These are phyloP conservation scores for Globisporangium spinosum DNA, from an alignment of 352 stramenopile genomes.

Conservation along the genomic window DNA sequence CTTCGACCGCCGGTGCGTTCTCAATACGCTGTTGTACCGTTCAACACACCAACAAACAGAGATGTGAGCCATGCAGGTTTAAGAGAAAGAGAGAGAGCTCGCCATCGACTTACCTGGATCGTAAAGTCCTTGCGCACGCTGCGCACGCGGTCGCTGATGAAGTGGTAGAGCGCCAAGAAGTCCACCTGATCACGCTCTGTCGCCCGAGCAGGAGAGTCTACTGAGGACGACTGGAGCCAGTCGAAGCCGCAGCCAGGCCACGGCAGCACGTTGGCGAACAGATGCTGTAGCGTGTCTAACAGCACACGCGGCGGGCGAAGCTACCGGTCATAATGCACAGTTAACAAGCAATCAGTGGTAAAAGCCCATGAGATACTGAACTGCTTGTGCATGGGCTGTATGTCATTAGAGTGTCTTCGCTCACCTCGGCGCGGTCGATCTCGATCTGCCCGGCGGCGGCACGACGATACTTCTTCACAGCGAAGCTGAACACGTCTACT, in stretches of 20 bases:
- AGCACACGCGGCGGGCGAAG: conserved; percentile 38
- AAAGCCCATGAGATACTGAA: not conserved
- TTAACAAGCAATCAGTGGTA: not conserved
- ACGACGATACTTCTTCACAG: conserved; percentile 58
- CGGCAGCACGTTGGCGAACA: conserved; percentile 37
- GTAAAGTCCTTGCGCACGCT: conserved; percentile 73
- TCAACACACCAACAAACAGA: not conserved
- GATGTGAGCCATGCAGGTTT: not conserved
- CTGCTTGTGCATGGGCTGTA: too few species aligned
- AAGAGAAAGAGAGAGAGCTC: not conserved
- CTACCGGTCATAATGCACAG: not conserved
- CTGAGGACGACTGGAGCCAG: conserved; percentile 1
- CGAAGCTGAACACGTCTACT: conserved; percentile 15
- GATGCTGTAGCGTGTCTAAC: conserved; percentile 35
- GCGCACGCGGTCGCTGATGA: conserved; percentile 63
- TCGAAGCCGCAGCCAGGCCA: conserved; percentile 35
- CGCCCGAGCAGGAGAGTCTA: not conserved
- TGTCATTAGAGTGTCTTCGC: too few species aligned
- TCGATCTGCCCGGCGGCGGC: conserved; percentile 38
- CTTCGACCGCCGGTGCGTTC: conserved; percentile 28
- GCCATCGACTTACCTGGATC: conserved; percentile 37
- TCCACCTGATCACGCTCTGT: conserved; percentile 10
- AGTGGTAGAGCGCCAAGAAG: conserved; percentile 70
- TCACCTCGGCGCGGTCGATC: conserved; percentile 15
- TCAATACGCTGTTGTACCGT: conserved; percentile 29